A percentile compares a stretch with the other conserved stretches of the same genome.
Conservation (phyloP, 2,329 filamentous ascomycete species). For the Didymosphaeria variabile region DNA sequence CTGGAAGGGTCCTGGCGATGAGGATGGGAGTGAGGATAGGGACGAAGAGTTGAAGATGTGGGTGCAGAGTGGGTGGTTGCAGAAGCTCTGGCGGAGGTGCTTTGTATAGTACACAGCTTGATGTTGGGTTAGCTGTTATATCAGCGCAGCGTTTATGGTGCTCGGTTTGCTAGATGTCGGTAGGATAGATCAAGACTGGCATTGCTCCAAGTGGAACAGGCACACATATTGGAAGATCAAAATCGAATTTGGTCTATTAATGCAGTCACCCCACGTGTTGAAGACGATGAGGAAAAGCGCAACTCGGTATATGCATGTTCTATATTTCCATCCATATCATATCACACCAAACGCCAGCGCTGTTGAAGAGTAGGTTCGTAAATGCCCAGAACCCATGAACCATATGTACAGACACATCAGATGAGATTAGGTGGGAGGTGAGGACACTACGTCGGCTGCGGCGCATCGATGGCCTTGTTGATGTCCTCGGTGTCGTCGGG, state of each 20-base stretch:
- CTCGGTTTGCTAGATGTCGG: too few species aligned
- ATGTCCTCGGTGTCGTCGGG: conserved; percentile 64
- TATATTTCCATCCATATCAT: too few species aligned
- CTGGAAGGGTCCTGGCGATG: background rate
- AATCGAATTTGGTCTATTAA: background rate
- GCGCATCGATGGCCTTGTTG: conserved; percentile 21
- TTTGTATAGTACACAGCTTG: background rate
- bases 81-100: background rate
- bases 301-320: background rate
- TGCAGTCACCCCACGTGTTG: conserved; percentile 8
- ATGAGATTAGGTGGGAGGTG: background rate
- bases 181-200: too few species aligned
- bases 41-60: background rate
- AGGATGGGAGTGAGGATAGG: background rate
- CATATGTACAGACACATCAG: conserved; percentile 8
- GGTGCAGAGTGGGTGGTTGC: background rate
- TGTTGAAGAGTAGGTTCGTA: conserved; percentile 8
- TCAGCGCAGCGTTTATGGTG: too few species aligned
- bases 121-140: background rate
- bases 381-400: background rate
- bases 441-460: conserved; percentile 4
- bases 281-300: conserved; percentile 5
- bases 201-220: background rate
- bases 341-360: conserved; percentile 10
- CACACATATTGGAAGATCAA: too few species aligned